Base-by-base conservation (phyloP, 2,329 filamentous ascomycete genomes). In the Penicillium rolfsii region DNA sequence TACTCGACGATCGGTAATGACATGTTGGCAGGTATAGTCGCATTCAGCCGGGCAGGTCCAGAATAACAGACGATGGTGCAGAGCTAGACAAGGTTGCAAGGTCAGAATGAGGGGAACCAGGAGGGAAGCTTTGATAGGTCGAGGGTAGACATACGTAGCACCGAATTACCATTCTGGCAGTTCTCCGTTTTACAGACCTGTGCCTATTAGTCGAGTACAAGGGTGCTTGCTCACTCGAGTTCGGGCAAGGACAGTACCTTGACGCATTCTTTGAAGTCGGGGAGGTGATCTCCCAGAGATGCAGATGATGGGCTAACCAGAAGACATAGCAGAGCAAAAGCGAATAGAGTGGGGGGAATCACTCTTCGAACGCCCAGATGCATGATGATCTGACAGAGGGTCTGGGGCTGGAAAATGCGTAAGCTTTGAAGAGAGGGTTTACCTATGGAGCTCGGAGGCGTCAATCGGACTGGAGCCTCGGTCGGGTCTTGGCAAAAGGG, bases 1-100 rank as follows among this genome's bases (percentile, higher is more conserved):
- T 66, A 93, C 79, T 65, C 94, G 91, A 60, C 80, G 80, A 69
- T 86, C 79, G 59, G 95, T 98, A 62, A 96, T 84, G 75, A 97
- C 89, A 83, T 96, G 94, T 77, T 99, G 95, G 83, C 95, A 99
- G 63, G 91, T 89, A 82, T 99, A 96, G 82, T 99, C 93, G 87
- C 95, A 99, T 85, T 99, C 94, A 73, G 90, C 84, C 63, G 90
- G 86, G 80, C 95, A 99, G 75, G 87, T 88, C 95, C 95, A 99
- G 76, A 97, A 81, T 73, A 98, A 88, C 68, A 98, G 84, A 64
- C 91, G 91, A 75, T 89, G 93, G 78, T 91, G 87, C 69, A 97
- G 76, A 64, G 95, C 93, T 97, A 73, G n/a, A 9, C 35, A 49
- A 57, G 19, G 55, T 66, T 56, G 67, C 56, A 54, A 52, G 61